A percentile compares a stretch with the other conserved stretches of the same genome.
phyloP scores from a whole-genome alignment of 495 filamentous ascomycete species.

The Aspergillus coremiiformis region DNA sequence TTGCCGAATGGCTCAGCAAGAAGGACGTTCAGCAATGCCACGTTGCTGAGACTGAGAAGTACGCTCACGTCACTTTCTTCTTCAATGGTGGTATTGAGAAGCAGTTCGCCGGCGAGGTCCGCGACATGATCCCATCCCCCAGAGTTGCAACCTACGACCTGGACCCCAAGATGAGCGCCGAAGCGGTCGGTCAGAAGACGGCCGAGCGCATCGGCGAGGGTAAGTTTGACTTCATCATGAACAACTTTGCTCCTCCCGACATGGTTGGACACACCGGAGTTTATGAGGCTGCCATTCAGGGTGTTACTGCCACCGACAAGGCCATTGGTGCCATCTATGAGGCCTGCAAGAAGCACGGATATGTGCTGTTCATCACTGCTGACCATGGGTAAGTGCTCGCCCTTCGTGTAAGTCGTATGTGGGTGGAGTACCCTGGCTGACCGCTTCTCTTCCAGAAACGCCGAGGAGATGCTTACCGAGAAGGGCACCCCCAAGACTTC shows the following conservation, averaged over 20 bases:
- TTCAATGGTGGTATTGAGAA: slow-evolving; percentile 99
- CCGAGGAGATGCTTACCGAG: slow-evolving; percentile 97
- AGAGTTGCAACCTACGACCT: slow-evolving; percentile 93
- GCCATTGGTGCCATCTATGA: slow-evolving; percentile 90
- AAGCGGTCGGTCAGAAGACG: slow-evolving; percentile 78
- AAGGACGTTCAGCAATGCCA: slow-evolving; percentile 86
- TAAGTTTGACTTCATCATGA: slow-evolving; percentile 94
- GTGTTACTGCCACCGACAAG: slow-evolving; percentile 76
- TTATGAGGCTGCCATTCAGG: slow-evolving; percentile 90
- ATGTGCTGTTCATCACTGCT: slow-evolving; percentile 86
- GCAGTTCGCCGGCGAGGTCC: slow-evolving; percentile 82
- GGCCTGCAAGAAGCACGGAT: slow-evolving; percentile 84
- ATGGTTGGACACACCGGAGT: slow-evolving; percentile 99
- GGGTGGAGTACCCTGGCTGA: neutral
- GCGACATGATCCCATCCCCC: slow-evolving; percentile 66
- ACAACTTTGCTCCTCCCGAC: slow-evolving; percentile 98
- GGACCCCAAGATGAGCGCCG: slow-evolving; percentile 93
- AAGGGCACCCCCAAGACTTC: slow-evolving; percentile 95
- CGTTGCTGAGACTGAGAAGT: slow-evolving; percentile 97
- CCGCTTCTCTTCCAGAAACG: slow-evolving; percentile 52
- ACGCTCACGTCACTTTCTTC: slow-evolving; percentile 98
- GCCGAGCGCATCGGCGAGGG: slow-evolving; percentile 71
- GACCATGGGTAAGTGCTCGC: slow-evolving; percentile 69
- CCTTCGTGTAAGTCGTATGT: neutral
- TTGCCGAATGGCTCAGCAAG: slow-evolving; percentile 90